A percentile compares a stretch with the other conserved stretches of the same genome.
phyloP scores from a whole-genome alignment of 176 grass and related monocot species.

The Secale cereale region DNA sequence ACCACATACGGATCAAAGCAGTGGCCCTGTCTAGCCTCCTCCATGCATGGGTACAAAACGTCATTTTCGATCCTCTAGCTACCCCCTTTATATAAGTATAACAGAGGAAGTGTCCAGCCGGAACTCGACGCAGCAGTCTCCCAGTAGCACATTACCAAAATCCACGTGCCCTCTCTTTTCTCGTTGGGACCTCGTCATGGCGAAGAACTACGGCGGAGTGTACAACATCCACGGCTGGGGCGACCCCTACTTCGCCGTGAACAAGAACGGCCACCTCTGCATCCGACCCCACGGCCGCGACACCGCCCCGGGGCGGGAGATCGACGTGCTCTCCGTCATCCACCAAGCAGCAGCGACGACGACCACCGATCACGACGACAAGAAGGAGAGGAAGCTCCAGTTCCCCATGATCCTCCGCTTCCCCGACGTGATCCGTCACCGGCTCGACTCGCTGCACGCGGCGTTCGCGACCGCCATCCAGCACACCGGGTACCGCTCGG shows the following conservation, averaged over 20 bases:
- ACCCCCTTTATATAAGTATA: neutral
- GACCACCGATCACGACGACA: neutral
- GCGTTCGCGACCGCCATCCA: slow-evolving; percentile 21
- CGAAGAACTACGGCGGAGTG: neutral
- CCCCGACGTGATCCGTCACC: slow-evolving; percentile 30
- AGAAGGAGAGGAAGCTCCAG: neutral
- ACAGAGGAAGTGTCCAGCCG: neutral
- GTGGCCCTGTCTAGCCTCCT: too few species aligned
- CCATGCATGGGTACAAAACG: neutral
- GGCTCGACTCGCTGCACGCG: neutral
- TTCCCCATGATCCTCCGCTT: slow-evolving; percentile 36
- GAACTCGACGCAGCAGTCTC: neutral
- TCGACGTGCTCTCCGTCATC: slow-evolving; percentile 20
- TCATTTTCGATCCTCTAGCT: neutral
- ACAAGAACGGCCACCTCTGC: slow-evolving; percentile 13
- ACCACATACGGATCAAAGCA: too few species aligned
- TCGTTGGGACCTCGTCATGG: neutral
- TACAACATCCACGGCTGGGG: slow-evolving; percentile 37
- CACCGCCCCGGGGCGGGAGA: neutral
- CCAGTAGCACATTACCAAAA: too few species aligned
- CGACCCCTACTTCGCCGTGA: slow-evolving; percentile 30
- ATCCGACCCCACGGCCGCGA: slow-evolving; percentile 1
- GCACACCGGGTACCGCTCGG: neutral
- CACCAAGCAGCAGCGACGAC: neutral
- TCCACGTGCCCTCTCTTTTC: neutral